Conservation (phyloP, 495 filamentous ascomycete species). For the Hypoxylon fragiforme region DNA sequence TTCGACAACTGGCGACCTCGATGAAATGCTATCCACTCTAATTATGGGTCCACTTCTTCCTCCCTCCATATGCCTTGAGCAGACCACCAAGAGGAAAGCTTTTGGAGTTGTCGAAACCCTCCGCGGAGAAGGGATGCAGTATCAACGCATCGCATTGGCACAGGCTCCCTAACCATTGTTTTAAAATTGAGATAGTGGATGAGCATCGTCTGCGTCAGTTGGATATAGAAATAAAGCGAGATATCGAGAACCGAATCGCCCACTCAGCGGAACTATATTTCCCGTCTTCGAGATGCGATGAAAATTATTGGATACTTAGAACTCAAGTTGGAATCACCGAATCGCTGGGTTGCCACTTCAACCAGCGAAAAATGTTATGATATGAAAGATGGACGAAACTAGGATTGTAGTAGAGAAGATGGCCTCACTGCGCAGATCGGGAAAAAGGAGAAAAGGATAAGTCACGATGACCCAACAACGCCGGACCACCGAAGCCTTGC, state of each 20-base stretch:
- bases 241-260: slow-evolving; percentile 4
- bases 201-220: too few relatives aligned
- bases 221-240: too few relatives aligned
- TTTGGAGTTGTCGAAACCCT: too few relatives aligned
- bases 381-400: slow-evolving; percentile 34
- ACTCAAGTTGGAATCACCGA: slow-evolving; percentile 8
- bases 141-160: neutral
- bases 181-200: too few relatives aligned
- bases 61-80: neutral
- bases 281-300: neutral
- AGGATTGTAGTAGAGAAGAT: slow-evolving; percentile 23
- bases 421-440: slow-evolving; percentile 26
- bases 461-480: slow-evolving; percentile 42
- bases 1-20: slow-evolving; percentile 3
- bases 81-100: too few relatives aligned
- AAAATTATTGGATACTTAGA: slow-evolving; percentile 18
- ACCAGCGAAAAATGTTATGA: slow-evolving; percentile 21
- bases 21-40: neutral
- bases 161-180: too few relatives aligned
- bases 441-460: slow-evolving; percentile 18
- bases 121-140: neutral
- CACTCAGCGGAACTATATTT: too few relatives aligned
- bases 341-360: slow-evolving; percentile 11
- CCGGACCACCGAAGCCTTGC: slow-evolving; percentile 40
- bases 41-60: neutral